Base-by-base conservation (phyloP, 495 filamentous ascomycete genomes). In the Chaetomium fimeti region DNA sequence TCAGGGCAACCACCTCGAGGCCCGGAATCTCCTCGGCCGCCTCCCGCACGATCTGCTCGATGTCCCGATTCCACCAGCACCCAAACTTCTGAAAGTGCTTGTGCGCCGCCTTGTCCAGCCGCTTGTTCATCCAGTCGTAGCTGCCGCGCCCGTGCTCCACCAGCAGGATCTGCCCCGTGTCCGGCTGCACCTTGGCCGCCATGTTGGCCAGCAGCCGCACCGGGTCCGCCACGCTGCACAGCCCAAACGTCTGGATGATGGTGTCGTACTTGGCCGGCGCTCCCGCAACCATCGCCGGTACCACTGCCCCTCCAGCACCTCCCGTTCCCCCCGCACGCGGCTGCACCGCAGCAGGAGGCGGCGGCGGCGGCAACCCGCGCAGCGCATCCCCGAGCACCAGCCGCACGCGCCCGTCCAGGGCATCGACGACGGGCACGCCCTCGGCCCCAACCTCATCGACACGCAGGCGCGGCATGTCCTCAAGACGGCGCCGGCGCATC, bases 21-120 rank as follows among this genome's bases (percentile, higher is more conserved):
- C 91, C 93, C 64, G 89, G 92, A 66, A 92, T 85, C 66, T 82
- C 61, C 60, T 64, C 45, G 28, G 68, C 73, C 7, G 79, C 78
- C 40, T 75, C 75, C 38, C 66, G 76, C 45, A 97, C 86, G 72
- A 98, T 85, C 61, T 75, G 76, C 62, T 88, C 90, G 60, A 98
- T 88, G 81, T 98, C 94, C 57, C 91, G 81, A 76, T 98, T 98
- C 88, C 90, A 96, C 93, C 93, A 98, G 78, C 94, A 98, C 11
- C 95, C 94, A 82, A 92, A 91, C 57, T 85, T 82, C 63, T 86
- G 82, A 49, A 92, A 93, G 82, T 98, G 94, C 38, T 78, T 79
- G 22, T 84, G 79, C 4, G 95, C 95, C 65, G 86, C 76, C 64
- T 84, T 83, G 77, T 98, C 94, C 69, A 99, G 74, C 16, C 90